Base-by-base conservation (phyloP, 345 rosid species). In the Odontarrhena argentea region DNA sequence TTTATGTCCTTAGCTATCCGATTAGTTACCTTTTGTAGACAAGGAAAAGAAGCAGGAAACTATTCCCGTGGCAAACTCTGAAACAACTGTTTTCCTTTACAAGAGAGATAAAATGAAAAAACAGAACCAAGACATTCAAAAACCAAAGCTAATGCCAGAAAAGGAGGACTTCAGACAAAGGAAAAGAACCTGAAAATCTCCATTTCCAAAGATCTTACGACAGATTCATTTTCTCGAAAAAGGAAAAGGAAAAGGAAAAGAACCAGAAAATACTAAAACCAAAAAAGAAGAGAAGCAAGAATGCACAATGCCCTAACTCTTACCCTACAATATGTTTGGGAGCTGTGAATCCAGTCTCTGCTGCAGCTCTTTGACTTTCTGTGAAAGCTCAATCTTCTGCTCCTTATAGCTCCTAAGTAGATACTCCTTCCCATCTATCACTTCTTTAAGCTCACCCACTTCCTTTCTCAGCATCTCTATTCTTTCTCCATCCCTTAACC, bases 291-390 rank as follows among this genome's bases (percentile, higher is more conserved):
- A 65, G 30, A 71, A 65, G 40, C 64, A 82, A 81, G 81, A 85
- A 78, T 88, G 75, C 85, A 86, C 89, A 86, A 58, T 68, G 66
- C 36, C 68, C 78, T 51, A 76, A 74, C 55, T 28, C 5, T 55
- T 9, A 11, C 4, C 83, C 99, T 94, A 94, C 86, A 88, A 86
- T 81, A 94, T 87, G 77, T 76, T 80, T 9, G 93, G 99, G 5
- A 94, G 84, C 82, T 94, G 97, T 24, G 86, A 84, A 60, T 88
- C 90, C 84, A 94, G 67, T 84, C 97, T 87, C 73, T 81, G 89
- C 78, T 88, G 96, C 84, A 94, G 49, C 74, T 91, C 96, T 79
- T 80, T 88, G 8, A 94, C 48, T 82, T 88, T 91, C 84, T 81
- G 8, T 2, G 96, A 78, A 41, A 91, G 92, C 85, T 94, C 97